Conservation (phyloP, 1,284 basidiomycete genomes). For the Puccinia hordei region DNA sequence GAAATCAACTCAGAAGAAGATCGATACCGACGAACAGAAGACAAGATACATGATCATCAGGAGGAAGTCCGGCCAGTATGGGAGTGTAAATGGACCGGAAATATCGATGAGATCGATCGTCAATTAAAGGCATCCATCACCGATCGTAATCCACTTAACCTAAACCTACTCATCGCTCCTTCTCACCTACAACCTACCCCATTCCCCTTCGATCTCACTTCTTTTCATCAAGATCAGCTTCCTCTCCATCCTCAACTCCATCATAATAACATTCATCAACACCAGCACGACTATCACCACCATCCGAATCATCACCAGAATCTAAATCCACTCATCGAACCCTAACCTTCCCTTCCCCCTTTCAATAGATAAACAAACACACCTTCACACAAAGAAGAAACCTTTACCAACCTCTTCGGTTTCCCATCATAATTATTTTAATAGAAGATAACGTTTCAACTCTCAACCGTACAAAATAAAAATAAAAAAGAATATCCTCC, state of each 20-base stretch:
- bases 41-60: too few species aligned
- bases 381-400: too few species aligned
- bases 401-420: too few species aligned
- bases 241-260: not conserved
- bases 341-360: not conserved
- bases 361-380: not conserved
- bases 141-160: not conserved
- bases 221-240: not conserved
- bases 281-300: not conserved
- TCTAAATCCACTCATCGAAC: not conserved
- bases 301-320: too few species aligned
- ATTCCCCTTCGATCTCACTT: not conserved
- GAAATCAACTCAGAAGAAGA: not conserved
- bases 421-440: too few species aligned
- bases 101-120: conserved; percentile 15
- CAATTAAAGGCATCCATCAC: not conserved
- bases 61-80: not conserved
- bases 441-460: too few species aligned
- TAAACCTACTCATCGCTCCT: not conserved
- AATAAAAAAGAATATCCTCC: too few species aligned
- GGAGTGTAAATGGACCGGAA: conserved; percentile 22
- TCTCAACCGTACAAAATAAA: too few species aligned
- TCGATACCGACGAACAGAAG: not conserved
- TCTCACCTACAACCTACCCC: not conserved
- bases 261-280: not conserved